phyloP scores from a whole-genome alignment of 176 grass and related monocot species.

The Poa annua region DNA sequence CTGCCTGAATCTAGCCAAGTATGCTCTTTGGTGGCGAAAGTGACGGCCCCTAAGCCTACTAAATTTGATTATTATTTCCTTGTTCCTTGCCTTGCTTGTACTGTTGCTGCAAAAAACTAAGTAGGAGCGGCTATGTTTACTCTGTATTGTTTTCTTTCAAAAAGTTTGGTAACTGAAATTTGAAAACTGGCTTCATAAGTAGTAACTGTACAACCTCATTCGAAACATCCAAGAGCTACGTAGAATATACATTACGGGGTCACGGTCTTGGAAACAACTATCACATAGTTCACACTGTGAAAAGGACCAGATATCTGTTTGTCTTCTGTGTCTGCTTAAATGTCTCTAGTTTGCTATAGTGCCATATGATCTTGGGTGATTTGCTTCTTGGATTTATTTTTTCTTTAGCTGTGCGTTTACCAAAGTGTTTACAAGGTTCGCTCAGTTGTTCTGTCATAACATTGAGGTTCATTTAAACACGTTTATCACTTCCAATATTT shows the following conservation, averaged over 20 bases:
- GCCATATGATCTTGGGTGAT: not conserved
- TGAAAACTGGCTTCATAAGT: not conserved
- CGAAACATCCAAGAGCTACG: not conserved
- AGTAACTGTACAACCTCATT: not conserved
- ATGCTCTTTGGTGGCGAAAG: constrained; percentile 13
- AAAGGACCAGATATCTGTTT: not conserved
- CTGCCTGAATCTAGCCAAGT: constrained; percentile 13
- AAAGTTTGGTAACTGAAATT: not conserved
- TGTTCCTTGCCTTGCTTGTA: not conserved
- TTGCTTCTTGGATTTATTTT: not conserved
- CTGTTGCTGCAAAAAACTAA: not conserved
- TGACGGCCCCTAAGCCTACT: not conserved
- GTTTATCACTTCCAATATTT: not conserved
- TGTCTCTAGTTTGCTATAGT: not conserved
- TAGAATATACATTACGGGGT: not conserved
- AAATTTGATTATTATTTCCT: not conserved
- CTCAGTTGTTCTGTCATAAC: not conserved
- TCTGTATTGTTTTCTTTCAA: not conserved
- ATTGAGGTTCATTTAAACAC: not conserved
- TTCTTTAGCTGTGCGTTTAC: not conserved
- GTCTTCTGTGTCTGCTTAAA: not conserved
- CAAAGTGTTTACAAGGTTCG: not conserved
- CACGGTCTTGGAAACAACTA: not conserved
- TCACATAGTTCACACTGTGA: not conserved
- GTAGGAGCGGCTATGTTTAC: not conserved